phyloP scores from a whole-genome alignment of 352 stramenopile genomes.

The Pythium sp. region DNA sequence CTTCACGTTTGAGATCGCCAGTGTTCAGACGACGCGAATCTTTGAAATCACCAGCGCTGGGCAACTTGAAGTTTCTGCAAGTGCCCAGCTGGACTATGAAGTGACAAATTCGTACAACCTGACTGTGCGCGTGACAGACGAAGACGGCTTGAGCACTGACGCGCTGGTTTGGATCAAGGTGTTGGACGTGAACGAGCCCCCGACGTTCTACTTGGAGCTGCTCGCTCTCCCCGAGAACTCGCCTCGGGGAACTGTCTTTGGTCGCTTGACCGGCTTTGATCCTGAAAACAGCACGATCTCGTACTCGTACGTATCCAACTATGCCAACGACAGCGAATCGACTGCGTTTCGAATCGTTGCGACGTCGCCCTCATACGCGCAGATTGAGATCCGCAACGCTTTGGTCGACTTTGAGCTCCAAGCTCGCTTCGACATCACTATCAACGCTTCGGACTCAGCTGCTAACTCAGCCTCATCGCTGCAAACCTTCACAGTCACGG shows the following conservation, averaged over 20 bases:
- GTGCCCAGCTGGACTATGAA: slow-evolving; percentile 19
- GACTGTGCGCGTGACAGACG: slow-evolving; percentile 24
- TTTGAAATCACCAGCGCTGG: slow-evolving; percentile 13
- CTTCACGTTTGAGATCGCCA: slow-evolving; percentile 11
- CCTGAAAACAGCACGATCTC: slow-evolving; percentile 49
- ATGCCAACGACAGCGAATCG: slow-evolving; percentile 19
- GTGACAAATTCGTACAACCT: slow-evolving; percentile 14
- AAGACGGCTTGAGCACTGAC: slow-evolving; percentile 15
- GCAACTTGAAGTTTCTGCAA: slow-evolving; percentile 5
- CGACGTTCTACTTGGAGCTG: slow-evolving; percentile 13
- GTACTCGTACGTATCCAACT: slow-evolving; percentile 31
- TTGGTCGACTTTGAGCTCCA: slow-evolving; percentile 40
- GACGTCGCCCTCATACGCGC: slow-evolving; percentile 28
- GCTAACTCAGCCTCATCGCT: slow-evolving; percentile 23
- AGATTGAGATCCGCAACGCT: slow-evolving; percentile 41
- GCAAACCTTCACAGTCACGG: slow-evolving; percentile 10
- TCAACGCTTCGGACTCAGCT: slow-evolving; percentile 37
- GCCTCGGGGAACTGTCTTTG: slow-evolving; percentile 37
- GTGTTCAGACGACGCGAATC: slow-evolving; percentile 1
- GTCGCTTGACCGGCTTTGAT: slow-evolving; percentile 33
- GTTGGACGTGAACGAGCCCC: slow-evolving; percentile 33
- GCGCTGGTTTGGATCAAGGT: slow-evolving; percentile 21
- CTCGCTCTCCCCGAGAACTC: slow-evolving; percentile 38
- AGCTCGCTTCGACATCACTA: slow-evolving; percentile 28
- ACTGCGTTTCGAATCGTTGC: slow-evolving; percentile 39